Conservation (phyloP, 2,329 filamentous ascomycete species). For the Cladophialophora carrionii region DNA sequence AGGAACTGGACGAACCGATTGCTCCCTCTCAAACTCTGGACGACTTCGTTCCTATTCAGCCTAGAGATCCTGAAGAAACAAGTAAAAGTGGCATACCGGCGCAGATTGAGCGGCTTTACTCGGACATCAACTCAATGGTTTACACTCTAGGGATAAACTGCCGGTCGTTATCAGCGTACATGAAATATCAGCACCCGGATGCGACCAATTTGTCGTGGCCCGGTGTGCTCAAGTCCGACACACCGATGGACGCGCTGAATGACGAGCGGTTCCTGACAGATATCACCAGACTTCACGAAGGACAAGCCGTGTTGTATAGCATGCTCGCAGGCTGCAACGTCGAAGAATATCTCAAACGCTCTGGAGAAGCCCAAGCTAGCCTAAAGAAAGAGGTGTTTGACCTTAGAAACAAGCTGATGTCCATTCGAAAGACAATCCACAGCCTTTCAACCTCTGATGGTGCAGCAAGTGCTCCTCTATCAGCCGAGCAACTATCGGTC, state of each 20-base stretch:
- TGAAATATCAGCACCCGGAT: constrained; percentile 54
- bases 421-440: constrained; percentile 75
- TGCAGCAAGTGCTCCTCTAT: constrained; percentile 72
- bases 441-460: constrained; percentile 71
- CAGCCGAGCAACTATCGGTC: constrained; percentile 78
- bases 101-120: constrained; percentile 55
- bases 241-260: constrained; percentile 70
- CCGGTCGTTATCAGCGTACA: constrained; percentile 62
- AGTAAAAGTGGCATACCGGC: constrained; percentile 53
- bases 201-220: constrained; percentile 58
- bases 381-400: constrained; percentile 68
- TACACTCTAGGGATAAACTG: constrained; percentile 88
- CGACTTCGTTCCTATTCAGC: constrained; percentile 54
- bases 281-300: constrained; percentile 66
- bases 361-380: constrained; percentile 69
- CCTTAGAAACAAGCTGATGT: constrained; percentile 74
- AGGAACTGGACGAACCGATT: constrained; percentile 50
- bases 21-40: constrained; percentile 51
- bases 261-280: constrained; percentile 75
- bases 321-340: constrained; percentile 71
- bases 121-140: constrained; percentile 75
- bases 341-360: constrained; percentile 68
- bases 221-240: constrained; percentile 48
- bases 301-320: constrained; percentile 67
- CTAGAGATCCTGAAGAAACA: constrained; percentile 49